phyloP scores from a whole-genome alignment of 371 early-diverging fungal species.

The Zychaea mexicana region DNA sequence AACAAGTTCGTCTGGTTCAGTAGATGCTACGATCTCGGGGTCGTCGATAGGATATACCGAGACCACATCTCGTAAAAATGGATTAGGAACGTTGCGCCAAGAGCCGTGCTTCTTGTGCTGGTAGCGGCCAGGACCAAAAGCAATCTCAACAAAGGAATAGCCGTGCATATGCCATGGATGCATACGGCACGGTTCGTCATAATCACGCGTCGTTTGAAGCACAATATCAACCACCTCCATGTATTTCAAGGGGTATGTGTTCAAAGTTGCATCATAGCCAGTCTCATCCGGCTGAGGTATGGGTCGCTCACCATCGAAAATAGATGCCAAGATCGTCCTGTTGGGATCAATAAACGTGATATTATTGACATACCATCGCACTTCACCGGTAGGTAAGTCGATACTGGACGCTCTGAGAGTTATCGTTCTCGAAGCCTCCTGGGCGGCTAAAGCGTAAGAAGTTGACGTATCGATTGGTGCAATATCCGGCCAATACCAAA shows the following conservation, averaged over 20 bases:
- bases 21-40: not conserved
- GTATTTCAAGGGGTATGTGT: slow-evolving; percentile 35
- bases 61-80: slow-evolving; percentile 34
- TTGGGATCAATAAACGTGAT: slow-evolving; percentile 24
- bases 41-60: slow-evolving; percentile 36
- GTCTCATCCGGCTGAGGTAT: not conserved
- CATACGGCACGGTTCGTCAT: slow-evolving; percentile 30
- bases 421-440: slow-evolving; percentile 11
- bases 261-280: slow-evolving; percentile 31
- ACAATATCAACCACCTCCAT: slow-evolving; percentile 42
- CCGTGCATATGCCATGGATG: slow-evolving; percentile 56
- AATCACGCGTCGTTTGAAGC: slow-evolving; percentile 30
- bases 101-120: slow-evolving; percentile 26
- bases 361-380: slow-evolving; percentile 34
- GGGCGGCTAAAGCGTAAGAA: not conserved
- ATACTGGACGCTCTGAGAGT: slow-evolving; percentile 6
- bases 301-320: slow-evolving; percentile 12
- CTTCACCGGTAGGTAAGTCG: slow-evolving; percentile 8
- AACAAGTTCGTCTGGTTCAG: slow-evolving; percentile 2
- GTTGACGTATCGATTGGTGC: not conserved
- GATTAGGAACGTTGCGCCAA: slow-evolving; percentile 24
- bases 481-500: not conserved
- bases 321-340: slow-evolving; percentile 14
- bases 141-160: slow-evolving; percentile 45
- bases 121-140: slow-evolving; percentile 41